Evolutionary conservation across 495 filamentous ascomycete species (phyloP).

Genomic region (Aspergillus baeticus): DNA sequence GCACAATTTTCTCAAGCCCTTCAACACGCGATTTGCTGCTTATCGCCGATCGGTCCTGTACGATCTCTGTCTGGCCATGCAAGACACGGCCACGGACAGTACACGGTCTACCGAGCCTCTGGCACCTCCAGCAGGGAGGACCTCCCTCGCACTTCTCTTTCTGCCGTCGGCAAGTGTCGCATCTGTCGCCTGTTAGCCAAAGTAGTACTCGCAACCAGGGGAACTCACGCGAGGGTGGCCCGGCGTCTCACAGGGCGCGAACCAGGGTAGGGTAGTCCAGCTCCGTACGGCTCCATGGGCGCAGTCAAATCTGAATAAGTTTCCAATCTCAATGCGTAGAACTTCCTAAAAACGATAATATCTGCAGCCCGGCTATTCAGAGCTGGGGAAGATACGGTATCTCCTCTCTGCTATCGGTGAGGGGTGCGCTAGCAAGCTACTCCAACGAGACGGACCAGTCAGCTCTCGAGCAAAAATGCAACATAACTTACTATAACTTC

Average conservation of each 20-base stretch:
- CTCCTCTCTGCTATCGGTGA: too few relatives aligned
- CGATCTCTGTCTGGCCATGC: not conserved
- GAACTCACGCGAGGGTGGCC: not conserved
- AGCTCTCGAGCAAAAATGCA: too few relatives aligned
- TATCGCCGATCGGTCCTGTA: constrained; percentile 13
- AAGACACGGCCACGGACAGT: constrained; percentile 20
- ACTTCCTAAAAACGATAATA: too few relatives aligned
- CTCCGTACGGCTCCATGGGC: not conserved
- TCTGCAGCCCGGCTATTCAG: too few relatives aligned
- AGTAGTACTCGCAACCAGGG: not conserved
- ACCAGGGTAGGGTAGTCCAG: not conserved
- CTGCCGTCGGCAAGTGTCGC: constrained; percentile 26
- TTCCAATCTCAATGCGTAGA: too few relatives aligned
- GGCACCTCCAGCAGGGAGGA: constrained; percentile 29
- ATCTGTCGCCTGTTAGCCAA: constrained; percentile 13
- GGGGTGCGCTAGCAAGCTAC: too few relatives aligned
- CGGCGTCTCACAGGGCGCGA: not conserved
- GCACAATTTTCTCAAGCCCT: not conserved
- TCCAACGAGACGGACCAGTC: too few relatives aligned
- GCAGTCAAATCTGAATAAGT: too few relatives aligned
- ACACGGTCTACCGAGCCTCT: constrained; percentile 28
- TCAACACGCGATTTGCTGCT: not conserved
- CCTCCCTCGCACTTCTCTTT: constrained; percentile 37
- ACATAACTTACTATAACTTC: too few relatives aligned
- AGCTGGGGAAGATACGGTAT: too few relatives aligned